phyloP scores from a whole-genome alignment of 2,329 filamentous ascomycete species.

The Verticillium klebahnii region DNA sequence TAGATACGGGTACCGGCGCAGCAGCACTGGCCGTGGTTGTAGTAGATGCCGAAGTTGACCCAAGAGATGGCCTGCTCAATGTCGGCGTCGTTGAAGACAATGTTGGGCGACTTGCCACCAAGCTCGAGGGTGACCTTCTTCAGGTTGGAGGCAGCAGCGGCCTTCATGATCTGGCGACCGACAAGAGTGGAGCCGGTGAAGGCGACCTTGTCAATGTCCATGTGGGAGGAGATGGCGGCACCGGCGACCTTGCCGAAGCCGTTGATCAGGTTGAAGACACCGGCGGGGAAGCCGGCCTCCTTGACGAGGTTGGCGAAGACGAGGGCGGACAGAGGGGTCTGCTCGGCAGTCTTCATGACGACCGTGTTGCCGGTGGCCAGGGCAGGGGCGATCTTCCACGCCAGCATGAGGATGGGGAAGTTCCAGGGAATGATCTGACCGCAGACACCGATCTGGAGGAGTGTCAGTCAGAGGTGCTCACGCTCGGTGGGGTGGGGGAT shows the following conservation, averaged over 20 bases:
- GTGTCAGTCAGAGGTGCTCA: background rate
- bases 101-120: conserved; percentile 77
- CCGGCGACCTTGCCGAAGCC: conserved; percentile 76
- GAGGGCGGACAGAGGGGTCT: conserved; percentile 68
- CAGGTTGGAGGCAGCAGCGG: conserved; percentile 70
- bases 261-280: conserved; percentile 72
- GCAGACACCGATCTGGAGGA: conserved; percentile 62
- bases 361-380: conserved; percentile 69
- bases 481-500: background rate
- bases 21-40: conserved; percentile 61
- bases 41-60: conserved; percentile 70
- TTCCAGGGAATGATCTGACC: conserved; percentile 90
- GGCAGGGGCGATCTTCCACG: conserved; percentile 78
- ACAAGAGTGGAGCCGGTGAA: conserved; percentile 76
- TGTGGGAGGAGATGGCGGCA: conserved; percentile 70
- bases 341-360: conserved; percentile 71
- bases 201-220: conserved; percentile 78
- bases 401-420: conserved; percentile 76
- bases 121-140: conserved; percentile 81
- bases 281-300: conserved; percentile 74
- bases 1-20: conserved; percentile 80
- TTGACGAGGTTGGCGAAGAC: conserved; percentile 61
- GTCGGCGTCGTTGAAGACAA: conserved; percentile 73
- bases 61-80: conserved; percentile 73
- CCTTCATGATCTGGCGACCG: conserved; percentile 75